These are phyloP conservation scores for Ceratocystis ficicola DNA, from an alignment of 2,329 filamentous ascomycete species.

Conservation along the genomic window DNA sequence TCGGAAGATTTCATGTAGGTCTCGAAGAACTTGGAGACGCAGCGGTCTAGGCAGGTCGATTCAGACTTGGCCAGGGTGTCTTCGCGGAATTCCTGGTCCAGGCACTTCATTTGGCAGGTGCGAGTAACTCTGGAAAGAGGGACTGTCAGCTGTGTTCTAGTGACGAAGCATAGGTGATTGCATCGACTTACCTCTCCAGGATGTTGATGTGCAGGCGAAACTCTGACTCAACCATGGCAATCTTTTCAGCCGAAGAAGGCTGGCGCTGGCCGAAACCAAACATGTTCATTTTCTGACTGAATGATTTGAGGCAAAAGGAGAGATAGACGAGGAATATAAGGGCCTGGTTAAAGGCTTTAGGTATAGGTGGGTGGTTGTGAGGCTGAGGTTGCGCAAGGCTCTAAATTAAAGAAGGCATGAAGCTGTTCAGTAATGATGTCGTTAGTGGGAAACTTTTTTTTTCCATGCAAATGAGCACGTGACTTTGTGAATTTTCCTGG, in stretches of 20 bases:
- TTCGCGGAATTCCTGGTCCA: slow-evolving; percentile 87
- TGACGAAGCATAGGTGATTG: background rate
- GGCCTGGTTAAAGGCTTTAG: background rate
- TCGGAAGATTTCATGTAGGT: slow-evolving; percentile 96
- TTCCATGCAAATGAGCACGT: slow-evolving; percentile 14
- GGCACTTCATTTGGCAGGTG: slow-evolving; percentile 87
- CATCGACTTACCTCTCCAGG: slow-evolving; percentile 69
- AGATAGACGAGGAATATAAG: slow-evolving; percentile 19
- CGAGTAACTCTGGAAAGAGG: slow-evolving; percentile 54
- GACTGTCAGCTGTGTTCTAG: background rate
- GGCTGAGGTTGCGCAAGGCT: slow-evolving; percentile 16
- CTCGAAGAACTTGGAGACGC: slow-evolving; percentile 96
- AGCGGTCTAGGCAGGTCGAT: slow-evolving; percentile 94
- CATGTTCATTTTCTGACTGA: slow-evolving; percentile 32
- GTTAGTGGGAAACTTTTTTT: slow-evolving; percentile 21
- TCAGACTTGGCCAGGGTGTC: slow-evolving; percentile 97
- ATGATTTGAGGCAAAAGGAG: slow-evolving; percentile 5
- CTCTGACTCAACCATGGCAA: slow-evolving; percentile 89
- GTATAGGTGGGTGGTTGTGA: slow-evolving; percentile 4
- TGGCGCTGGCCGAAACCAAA: slow-evolving; percentile 52
- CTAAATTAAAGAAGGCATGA: slow-evolving; percentile 6
- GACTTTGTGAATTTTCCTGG: slow-evolving; percentile 3
- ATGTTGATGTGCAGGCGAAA: slow-evolving; percentile 97
- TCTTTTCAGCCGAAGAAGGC: slow-evolving; percentile 91
- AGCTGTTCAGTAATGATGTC: slow-evolving; percentile 18